phyloP scores from a whole-genome alignment of 169 alveolate species.

The Toxoplasma gondii region DNA sequence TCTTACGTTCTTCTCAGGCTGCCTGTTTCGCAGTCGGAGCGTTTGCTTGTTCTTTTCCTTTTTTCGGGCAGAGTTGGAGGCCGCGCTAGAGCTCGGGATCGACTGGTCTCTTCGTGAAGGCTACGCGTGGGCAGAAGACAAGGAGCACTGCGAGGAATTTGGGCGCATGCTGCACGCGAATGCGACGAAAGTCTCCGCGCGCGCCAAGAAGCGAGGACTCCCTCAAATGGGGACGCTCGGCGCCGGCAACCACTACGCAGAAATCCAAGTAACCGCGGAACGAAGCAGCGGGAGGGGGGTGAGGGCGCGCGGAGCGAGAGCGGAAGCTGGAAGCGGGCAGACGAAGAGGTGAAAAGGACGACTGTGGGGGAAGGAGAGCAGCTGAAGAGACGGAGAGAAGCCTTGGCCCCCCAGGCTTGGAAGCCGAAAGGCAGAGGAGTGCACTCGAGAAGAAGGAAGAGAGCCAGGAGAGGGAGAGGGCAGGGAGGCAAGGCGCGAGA shows the following conservation, averaged over 20 bases:
- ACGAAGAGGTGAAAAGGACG: neutral
- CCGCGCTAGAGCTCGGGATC: slow-evolving; percentile 85
- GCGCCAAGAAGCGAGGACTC: slow-evolving; percentile 88
- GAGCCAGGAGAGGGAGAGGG: neutral
- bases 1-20: neutral
- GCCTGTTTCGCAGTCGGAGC: neutral
- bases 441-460: neutral
- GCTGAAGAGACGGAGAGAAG: no score
- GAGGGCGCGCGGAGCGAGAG: neutral
- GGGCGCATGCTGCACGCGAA: slow-evolving; percentile 84
- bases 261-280: slow-evolving; percentile 79
- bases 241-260: slow-evolving; percentile 92
- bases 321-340: neutral
- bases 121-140: slow-evolving; percentile 86
- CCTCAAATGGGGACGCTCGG: slow-evolving; percentile 92
- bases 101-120: slow-evolving; percentile 85
- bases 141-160: slow-evolving; percentile 85
- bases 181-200: slow-evolving; percentile 82
- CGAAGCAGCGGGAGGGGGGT: neutral
- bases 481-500: neutral
- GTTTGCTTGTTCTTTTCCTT: neutral
- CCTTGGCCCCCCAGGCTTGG: neutral
- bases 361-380: neutral
- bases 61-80: slow-evolving; percentile 69
- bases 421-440: neutral